Evolutionary conservation across 495 filamentous ascomycete species (phyloP), one percentile per base, ranked within the genome.

Genomic region (Recurvomyces mirabilis): DNA sequence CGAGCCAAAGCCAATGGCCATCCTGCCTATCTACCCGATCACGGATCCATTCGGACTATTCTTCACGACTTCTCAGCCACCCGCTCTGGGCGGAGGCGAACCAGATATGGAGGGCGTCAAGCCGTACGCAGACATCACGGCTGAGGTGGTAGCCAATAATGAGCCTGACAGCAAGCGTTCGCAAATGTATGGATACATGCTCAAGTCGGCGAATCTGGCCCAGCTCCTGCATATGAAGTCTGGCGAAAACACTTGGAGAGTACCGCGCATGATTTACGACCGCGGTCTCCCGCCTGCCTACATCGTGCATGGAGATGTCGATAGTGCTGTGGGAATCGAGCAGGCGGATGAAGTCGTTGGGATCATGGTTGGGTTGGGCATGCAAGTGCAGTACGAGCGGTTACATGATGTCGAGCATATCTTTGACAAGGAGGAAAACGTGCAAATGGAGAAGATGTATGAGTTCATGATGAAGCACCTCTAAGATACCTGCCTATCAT

Each of bases 341-440:
- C 49, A 52, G 38, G 26, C 43, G 15, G 49, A 52, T 22, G 49
- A 52, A 29, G 49, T 47, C 2, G 49, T 52, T 18, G 49, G 49
- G 14, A 43, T 39, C 4, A 31, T 36, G 36, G 36, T 47, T 11
- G 49, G 49, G 1, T 38, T 10, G 21, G 49, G 49, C 17, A 7
- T 42, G 26, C 23, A 35, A 24, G 29, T 47, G n/a, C 10, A 13
- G 13, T 52, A 52, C 18, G 49, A 52, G 22, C 13, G 49, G 22
- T 14, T 41, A 12, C 42, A 47, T 34, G 43, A 40, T 19, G 21
- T 46, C 5, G 20, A 52, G 1, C 49, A 52, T 43, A 18, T 52
- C n/a, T 52, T 52, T 21, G 49, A 52, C 23, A 29, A 25, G 18
- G 43, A 38, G 6, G 43, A 38, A 23, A 39, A 37, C 11, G 29